These are phyloP conservation scores for Pseudopithomyces maydicus DNA, from an alignment of 2,329 filamentous ascomycete species.

Conservation along the genomic window DNA sequence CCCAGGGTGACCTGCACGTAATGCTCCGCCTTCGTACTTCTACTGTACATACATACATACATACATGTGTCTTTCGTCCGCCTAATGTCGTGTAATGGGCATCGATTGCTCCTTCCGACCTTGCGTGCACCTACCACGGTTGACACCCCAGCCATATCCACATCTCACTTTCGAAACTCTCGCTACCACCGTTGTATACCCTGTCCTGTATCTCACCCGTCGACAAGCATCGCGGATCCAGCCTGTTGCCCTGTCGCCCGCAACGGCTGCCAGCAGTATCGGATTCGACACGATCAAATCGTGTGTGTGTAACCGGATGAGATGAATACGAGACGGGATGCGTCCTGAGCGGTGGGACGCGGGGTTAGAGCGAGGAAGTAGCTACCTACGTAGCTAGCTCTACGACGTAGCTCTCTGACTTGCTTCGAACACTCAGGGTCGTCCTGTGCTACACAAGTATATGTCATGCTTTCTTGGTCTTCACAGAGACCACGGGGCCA, in stretches of 20 bases:
- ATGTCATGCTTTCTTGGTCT: no score
- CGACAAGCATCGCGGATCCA: neutral
- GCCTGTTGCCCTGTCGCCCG: neutral
- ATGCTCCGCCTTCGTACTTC: neutral
- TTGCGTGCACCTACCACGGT: constrained; percentile 20
- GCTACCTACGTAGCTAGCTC: no score
- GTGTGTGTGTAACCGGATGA: neutral
- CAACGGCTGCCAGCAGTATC: constrained; percentile 15
- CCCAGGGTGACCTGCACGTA: no score
- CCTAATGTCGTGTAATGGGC: no score
- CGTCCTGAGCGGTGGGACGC: neutral
- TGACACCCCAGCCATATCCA: constrained; percentile 6
- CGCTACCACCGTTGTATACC: constrained; percentile 4
- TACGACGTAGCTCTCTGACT: neutral
- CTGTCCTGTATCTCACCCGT: neutral
- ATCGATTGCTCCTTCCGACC: no score
- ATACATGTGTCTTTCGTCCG: no score
- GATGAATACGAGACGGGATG: neutral
- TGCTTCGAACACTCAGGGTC: neutral
- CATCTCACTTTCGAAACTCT: constrained; percentile 6
- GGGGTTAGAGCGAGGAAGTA: no score
- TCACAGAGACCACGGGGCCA: neutral
- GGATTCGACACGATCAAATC: neutral
- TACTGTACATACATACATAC: neutral
- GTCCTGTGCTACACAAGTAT: neutral